A percentile compares a stretch with the other conserved stretches of the same genome.
Evolutionary conservation across 495 filamentous ascomycete species (phyloP).

Genomic region (Entonaema liquescens): DNA sequence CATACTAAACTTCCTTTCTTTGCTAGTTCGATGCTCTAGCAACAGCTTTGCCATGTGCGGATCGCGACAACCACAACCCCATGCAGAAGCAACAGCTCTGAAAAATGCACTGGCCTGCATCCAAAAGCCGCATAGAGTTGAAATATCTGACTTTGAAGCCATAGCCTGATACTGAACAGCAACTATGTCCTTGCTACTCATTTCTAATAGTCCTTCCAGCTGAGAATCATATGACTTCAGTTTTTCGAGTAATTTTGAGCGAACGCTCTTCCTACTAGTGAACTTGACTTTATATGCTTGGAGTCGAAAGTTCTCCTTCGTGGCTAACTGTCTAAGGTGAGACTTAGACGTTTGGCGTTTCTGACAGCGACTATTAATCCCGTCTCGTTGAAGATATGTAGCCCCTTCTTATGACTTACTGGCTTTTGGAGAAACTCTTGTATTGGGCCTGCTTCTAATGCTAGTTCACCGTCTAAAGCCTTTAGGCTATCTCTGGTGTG

Average conservation of each 20-base stretch:
- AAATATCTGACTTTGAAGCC: not conserved
- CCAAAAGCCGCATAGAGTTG: not conserved
- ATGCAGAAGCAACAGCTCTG: conserved; percentile 21
- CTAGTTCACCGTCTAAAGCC: conserved; percentile 8
- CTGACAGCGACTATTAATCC: not conserved
- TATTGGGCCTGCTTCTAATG: not conserved
- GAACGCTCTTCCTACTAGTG: not conserved
- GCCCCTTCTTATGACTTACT: not conserved
- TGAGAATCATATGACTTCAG: not conserved
- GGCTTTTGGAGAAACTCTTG: not conserved
- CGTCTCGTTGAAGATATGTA: not conserved
- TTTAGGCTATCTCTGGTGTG: not conserved
- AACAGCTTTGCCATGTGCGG: conserved; percentile 44
- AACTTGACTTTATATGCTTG: not conserved
- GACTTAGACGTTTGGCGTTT: not conserved
- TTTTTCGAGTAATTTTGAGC: not conserved
- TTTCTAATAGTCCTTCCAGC: not conserved
- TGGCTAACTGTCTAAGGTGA: not conserved
- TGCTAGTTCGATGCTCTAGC: conserved; percentile 44
- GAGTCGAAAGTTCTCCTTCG: not conserved
- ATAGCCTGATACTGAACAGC: not conserved
- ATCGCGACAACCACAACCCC: conserved; percentile 43
- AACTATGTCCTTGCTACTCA: not conserved
- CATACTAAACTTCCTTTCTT: conserved; percentile 40
- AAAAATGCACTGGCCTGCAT: not conserved